Evolutionary conservation across 768 basidiomycete genomes (phyloP), one percentile per base, ranked within the genome.

Genomic region (Mycena metata): DNA sequence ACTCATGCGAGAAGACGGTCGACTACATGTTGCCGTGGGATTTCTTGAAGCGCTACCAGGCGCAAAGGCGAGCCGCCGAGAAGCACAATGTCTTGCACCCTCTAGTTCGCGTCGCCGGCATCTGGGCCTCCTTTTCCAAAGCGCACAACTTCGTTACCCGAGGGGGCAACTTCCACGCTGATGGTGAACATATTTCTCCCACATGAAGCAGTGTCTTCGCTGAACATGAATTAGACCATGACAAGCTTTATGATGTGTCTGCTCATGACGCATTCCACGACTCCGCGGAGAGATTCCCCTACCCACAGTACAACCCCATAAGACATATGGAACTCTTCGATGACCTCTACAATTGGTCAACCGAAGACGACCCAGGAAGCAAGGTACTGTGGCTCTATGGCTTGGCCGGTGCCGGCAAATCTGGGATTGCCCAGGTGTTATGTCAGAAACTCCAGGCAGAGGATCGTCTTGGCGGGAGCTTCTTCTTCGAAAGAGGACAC

Each of bases 391-490:
- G 56, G 56, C 23, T 58, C 5, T 21, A 58, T 21, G 59, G 45
- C 1, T 47, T 49, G 8, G 60, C 49, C 15, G 60, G 49, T 2
- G 60, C 49, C 12, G 60, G 60, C 7, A 61, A 61, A 47, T 61
- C 60, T 13, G 60, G 49, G 9, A 43, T 61, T 17, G 43, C 43
- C 15, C 47, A 61, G 49, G 26, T 49, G 5, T 30, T 61, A 5
- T 61, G 60, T 26, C 23, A 58, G 19, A 12, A 36, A 17, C 24
- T 58, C 19, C 15, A 26, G 21, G 16, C 33, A 10, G 24, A 41
- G 0, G 39, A 21, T 24, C 33, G 23, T 17, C 47, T 60, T 2
- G 59, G 30, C 5, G 55, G n/a, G 1, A 50, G 59, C 36, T 61
- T 61, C 16, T 61, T 61, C 19, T 61, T 61, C 16, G 51, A 61